phyloP scores from a whole-genome alignment of 257 asterid genomes.

The Echium plantagineum region DNA sequence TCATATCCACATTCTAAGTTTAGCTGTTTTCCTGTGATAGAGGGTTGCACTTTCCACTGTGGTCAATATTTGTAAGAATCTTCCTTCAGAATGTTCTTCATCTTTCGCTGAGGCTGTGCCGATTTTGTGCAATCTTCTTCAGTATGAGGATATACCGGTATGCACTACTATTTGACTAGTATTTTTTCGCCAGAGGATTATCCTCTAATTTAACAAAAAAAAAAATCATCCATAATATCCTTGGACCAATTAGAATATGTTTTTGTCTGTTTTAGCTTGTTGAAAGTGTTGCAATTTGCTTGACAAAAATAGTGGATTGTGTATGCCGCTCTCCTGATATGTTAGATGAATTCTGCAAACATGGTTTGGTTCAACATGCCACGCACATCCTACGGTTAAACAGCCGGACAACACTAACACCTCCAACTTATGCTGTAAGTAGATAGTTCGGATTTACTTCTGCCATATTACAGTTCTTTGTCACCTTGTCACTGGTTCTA shows the following conservation, averaged over 20 bases:
- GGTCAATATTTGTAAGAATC: conserved; percentile 72
- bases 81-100: conserved; percentile 54
- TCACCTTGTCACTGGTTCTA: background rate
- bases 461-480: background rate
- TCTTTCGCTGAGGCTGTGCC: conserved; percentile 94
- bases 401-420: conserved; percentile 58
- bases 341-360: conserved; percentile 77
- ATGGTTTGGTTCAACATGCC: conserved; percentile 65
- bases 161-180: conserved; percentile 4
- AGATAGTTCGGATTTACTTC: conserved; percentile 5
- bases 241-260: background rate
- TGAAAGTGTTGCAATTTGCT: conserved; percentile 84
- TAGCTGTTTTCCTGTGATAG: conserved; percentile 25
- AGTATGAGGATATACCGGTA: conserved; percentile 87
- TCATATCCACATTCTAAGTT: conserved; percentile 15
- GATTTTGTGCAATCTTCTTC: conserved; percentile 79
- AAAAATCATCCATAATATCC: background rate
- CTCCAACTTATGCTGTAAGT: conserved; percentile 62
- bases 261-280: conserved; percentile 50
- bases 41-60: conserved; percentile 89
- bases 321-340: conserved; percentile 42
- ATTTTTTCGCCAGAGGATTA: background rate
- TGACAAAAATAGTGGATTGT: conserved; percentile 68
- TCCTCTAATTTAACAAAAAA: background rate
- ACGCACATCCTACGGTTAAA: conserved; percentile 60